Evolutionary conservation across 2,329 filamentous ascomycete genomes (phyloP).

Genomic region (Fusarium newnesense): DNA sequence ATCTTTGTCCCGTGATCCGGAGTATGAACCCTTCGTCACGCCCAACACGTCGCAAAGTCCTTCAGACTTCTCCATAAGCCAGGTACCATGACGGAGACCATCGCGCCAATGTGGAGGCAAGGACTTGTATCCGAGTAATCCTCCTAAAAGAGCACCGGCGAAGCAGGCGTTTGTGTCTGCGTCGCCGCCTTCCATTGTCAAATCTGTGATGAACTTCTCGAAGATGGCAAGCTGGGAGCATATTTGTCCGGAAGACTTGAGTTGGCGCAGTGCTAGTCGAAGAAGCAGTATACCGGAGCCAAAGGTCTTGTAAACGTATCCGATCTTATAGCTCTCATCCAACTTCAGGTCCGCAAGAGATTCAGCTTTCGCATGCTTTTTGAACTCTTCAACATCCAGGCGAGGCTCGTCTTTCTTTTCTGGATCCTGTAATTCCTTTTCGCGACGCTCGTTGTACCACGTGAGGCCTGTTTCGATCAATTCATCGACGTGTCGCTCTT

Average conservation of each 20-base stretch:
- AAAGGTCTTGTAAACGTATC: constrained; percentile 65
- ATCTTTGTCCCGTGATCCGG: constrained; percentile 51
- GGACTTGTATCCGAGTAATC: constrained; percentile 57
- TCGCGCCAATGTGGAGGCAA: constrained; percentile 61
- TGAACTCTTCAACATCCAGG: constrained; percentile 55
- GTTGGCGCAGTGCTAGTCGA: constrained; percentile 54
- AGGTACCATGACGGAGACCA: constrained; percentile 56
- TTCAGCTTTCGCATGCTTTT: constrained; percentile 51
- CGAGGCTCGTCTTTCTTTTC: constrained; percentile 45
- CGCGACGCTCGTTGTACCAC: constrained; percentile 50
- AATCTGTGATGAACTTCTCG: constrained; percentile 58
- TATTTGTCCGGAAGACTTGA: constrained; percentile 30
- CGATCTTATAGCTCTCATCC: constrained; percentile 58
- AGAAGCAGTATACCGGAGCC: constrained; percentile 58
- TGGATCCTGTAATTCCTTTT: constrained; percentile 34
- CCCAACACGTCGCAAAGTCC: constrained; percentile 53
- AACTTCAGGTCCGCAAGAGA: constrained; percentile 54
- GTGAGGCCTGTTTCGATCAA: constrained; percentile 52
- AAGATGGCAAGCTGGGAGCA: constrained; percentile 48
- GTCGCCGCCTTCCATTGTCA: constrained; percentile 64
- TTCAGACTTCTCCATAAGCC: constrained; percentile 57
- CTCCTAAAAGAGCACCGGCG: constrained; percentile 61
- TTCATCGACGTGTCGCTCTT: constrained; percentile 53
- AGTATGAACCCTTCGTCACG: constrained; percentile 48
- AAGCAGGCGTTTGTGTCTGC: constrained; percentile 66